These are phyloP conservation scores for Penicillium fuscoglaucum DNA, from an alignment of 2,329 filamentous ascomycete species.

Conservation along the genomic window DNA sequence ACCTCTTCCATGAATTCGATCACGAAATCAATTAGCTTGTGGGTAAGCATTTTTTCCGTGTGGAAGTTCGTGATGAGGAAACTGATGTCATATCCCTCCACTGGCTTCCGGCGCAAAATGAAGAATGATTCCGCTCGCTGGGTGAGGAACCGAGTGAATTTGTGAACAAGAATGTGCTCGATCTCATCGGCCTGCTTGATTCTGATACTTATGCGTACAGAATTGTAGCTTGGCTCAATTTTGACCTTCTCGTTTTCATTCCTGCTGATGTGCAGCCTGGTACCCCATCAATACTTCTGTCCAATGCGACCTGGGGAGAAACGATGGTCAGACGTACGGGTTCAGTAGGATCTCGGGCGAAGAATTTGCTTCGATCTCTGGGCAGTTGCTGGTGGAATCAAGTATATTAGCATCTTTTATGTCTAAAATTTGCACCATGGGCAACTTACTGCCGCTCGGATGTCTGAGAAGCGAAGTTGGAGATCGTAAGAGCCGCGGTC, in stretches of 20 bases:
- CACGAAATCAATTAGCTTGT: conserved; percentile 98
- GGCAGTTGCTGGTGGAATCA: conserved; percentile 69
- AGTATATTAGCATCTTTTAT: background rate
- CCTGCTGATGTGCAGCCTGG: conserved; percentile 71
- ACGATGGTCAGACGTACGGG: conserved; percentile 48
- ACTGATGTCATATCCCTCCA: conserved; percentile 98
- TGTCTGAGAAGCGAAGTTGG: conserved; percentile 96
- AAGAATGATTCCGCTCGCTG: conserved; percentile 97
- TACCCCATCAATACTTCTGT: conserved; percentile 5
- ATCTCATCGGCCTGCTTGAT: conserved; percentile 99
- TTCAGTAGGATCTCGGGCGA: conserved; percentile 92
- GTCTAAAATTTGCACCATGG: background rate
- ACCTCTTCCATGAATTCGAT: conserved; percentile 99
- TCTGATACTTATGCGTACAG: conserved; percentile 93
- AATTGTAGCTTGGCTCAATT: conserved; percentile 96
- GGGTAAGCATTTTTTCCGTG: conserved; percentile 97
- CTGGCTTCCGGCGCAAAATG: conserved; percentile 89
- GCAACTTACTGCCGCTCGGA: conserved; percentile 67
- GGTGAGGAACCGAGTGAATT: conserved; percentile 95
- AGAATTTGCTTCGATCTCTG: conserved; percentile 80
- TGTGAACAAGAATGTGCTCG: conserved; percentile 84
- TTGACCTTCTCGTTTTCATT: conserved; percentile 97
- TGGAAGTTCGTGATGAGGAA: conserved; percentile 99
- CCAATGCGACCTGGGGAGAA: background rate
- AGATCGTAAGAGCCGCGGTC: conserved; percentile 87